phyloP scores from a whole-genome alignment of 2,329 filamentous ascomycete species.

The Metarhizium anisopliae region DNA sequence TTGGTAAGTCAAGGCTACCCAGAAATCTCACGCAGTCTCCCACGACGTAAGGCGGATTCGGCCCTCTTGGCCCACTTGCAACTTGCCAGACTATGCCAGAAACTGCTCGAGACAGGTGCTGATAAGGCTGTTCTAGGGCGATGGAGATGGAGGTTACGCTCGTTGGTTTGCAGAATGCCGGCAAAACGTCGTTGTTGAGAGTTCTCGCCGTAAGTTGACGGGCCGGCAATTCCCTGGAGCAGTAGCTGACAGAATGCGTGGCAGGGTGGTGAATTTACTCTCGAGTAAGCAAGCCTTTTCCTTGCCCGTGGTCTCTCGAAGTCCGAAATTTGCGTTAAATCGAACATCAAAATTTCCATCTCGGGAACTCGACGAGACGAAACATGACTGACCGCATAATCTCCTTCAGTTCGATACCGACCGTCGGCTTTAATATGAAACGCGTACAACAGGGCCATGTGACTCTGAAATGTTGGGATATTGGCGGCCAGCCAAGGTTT shows the following conservation, averaged over 20 bases:
- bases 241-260: slow-evolving; percentile 9
- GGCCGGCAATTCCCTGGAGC: slow-evolving; percentile 8
- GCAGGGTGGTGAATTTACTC: slow-evolving; percentile 94
- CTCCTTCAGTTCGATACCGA: slow-evolving; percentile 79
- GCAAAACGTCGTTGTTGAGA: slow-evolving; percentile 89
- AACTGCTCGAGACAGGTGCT: slow-evolving; percentile 12
- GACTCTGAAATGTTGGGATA: slow-evolving; percentile 97
- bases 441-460: slow-evolving; percentile 96
- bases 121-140: slow-evolving; percentile 51
- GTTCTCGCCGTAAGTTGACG: slow-evolving; percentile 79
- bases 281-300: slow-evolving; percentile 63
- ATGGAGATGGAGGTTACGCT: slow-evolving; percentile 99
- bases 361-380: background rate
- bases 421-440: slow-evolving; percentile 99
- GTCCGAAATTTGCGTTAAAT: background rate
- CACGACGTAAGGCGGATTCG: background rate
- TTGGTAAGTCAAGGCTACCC: slow-evolving; percentile 56
- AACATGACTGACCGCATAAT: slow-evolving; percentile 26
- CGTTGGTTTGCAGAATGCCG: slow-evolving; percentile 95
- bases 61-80: background rate
- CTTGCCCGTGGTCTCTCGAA: background rate
- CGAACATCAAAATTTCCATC: background rate
- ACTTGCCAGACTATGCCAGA: background rate
- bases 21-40: background rate
- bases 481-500: slow-evolving; percentile 93